Evolutionary conservation across 768 basidiomycete genomes (phyloP).

Genomic region (Lentinula lateritia): DNA sequence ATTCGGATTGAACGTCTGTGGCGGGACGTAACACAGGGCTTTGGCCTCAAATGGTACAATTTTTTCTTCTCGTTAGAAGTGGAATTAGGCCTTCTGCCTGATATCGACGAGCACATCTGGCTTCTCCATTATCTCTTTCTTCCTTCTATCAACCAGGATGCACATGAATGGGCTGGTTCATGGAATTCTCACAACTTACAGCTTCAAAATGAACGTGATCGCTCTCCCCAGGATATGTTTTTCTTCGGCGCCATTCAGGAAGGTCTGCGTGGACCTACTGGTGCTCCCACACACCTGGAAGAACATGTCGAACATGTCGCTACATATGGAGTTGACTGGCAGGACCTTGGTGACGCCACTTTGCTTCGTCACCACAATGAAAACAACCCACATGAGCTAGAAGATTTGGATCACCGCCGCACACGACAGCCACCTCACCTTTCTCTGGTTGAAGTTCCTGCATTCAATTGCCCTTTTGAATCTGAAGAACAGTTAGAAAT

Average conservation of each 20-base stretch:
- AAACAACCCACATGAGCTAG: background rate
- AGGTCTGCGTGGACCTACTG: conserved; percentile 2
- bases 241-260: conserved; percentile 11
- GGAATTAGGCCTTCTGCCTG: conserved; percentile 11
- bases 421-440: conserved; percentile 2
- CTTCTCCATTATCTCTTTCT: conserved; percentile 24
- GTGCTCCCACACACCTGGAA: too few relatives aligned
- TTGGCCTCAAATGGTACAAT: conserved; percentile 23
- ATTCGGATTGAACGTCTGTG: conserved; percentile 18
- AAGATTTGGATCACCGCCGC: background rate
- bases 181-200: conserved; percentile 23
- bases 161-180: conserved; percentile 17
- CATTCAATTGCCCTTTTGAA: conserved; percentile 4
- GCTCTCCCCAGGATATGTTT: conserved; percentile 13
- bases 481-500: conserved; percentile 1
- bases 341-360: background rate
- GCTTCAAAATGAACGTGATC: background rate
- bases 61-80: conserved; percentile 21
- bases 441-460: conserved; percentile 3
- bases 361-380: conserved; percentile 1
- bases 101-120: conserved; percentile 18
- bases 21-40: conserved; percentile 19
- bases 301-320: too few relatives aligned
- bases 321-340: conserved; percentile 8
- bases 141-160: conserved; percentile 15